phyloP scores from a whole-genome alignment of 192 early-diverging fungal genomes.

The Coemansia sp. region DNA sequence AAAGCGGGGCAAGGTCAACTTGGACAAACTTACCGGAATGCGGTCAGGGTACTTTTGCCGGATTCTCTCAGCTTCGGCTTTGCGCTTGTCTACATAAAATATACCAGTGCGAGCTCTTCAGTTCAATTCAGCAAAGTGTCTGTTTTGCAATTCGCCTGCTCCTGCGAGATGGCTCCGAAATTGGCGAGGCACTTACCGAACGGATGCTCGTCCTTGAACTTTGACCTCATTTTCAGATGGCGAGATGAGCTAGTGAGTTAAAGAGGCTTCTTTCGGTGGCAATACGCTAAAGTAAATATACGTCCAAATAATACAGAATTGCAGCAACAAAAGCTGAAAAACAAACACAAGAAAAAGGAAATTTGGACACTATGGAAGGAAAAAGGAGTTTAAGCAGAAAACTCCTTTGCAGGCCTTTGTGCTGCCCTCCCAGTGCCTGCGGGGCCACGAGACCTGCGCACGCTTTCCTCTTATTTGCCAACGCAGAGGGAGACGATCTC shows the following conservation, averaged over 20 bases:
- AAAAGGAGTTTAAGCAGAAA: not conserved
- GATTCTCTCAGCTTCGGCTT: conserved; percentile 94
- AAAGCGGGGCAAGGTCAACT: not conserved
- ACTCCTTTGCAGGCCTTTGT: not conserved
- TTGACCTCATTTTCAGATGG: conserved; percentile 64
- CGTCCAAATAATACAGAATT: conserved; percentile 1
- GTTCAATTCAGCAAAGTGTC: not conserved
- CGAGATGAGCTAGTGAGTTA: not conserved
- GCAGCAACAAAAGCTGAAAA: conserved; percentile 2
- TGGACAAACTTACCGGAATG: conserved; percentile 63
- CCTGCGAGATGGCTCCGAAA: not conserved
- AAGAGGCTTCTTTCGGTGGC: not conserved
- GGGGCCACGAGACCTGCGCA: conserved; percentile 8
- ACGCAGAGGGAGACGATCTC: conserved; percentile 1
- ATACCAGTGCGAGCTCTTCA: not conserved
- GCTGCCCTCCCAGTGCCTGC: not conserved
- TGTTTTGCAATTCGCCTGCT: not conserved
- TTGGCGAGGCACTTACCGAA: conserved; percentile 67
- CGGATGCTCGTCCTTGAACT: conserved; percentile 96
- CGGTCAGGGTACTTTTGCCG: conserved; percentile 94
- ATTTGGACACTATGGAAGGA: conserved; percentile 3
- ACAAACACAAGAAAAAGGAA: conserved; percentile 1
- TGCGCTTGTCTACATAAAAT: conserved; percentile 78
- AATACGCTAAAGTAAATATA: not conserved
- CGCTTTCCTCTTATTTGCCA: not conserved